Conservation (phyloP, 345 rosid genomes). For the Salix caprea region DNA sequence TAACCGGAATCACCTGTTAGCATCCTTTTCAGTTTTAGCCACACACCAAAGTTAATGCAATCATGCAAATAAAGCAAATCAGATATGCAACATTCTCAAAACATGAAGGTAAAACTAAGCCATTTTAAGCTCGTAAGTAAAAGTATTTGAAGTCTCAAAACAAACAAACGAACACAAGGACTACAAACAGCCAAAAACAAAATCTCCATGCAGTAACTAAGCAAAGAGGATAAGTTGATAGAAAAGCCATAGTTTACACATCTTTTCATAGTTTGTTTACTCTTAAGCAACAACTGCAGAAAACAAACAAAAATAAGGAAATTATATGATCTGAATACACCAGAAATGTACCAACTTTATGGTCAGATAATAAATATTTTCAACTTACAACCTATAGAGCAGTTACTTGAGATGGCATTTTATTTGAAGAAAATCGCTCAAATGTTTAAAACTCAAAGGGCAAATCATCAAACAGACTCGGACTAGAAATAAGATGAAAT, state of each 20-base stretch:
- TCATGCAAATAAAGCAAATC: background rate
- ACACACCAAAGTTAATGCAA: background rate
- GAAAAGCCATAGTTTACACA: background rate
- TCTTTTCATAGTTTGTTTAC: background rate
- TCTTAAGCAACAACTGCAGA: background rate
- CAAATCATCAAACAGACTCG: background rate
- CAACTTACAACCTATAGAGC: background rate
- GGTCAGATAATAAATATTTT: background rate
- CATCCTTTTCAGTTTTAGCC: conserved; percentile 8
- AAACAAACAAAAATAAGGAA: background rate
- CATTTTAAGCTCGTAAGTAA: background rate
- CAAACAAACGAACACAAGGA: background rate
- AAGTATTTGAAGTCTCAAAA: background rate
- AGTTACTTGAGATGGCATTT: background rate
- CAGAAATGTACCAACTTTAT: background rate
- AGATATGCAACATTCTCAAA: background rate
- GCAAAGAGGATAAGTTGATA: background rate
- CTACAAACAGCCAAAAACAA: background rate
- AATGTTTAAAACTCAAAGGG: background rate
- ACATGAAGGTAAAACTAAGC: background rate
- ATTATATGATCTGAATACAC: background rate
- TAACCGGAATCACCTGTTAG: conserved; percentile 10
- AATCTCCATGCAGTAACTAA: background rate
- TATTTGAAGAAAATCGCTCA: background rate
- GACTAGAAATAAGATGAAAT: conserved; percentile 1